Conservation (phyloP, 495 filamentous ascomycete genomes). For the Rostrohypoxylon terebratum region DNA sequence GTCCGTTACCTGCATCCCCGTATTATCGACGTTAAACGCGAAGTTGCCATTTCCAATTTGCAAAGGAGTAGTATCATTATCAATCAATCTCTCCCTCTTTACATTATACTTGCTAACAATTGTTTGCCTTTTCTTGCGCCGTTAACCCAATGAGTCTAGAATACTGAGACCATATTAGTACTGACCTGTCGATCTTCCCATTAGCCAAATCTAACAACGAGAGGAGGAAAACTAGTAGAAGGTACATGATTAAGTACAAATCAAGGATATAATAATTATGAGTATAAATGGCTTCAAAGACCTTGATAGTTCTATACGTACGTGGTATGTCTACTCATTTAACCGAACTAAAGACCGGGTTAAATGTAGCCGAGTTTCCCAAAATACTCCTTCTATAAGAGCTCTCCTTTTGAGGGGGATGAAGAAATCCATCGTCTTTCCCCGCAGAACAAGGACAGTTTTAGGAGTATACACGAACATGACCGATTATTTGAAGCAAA, state of each 20-base stretch:
- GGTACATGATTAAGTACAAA: conserved; percentile 16
- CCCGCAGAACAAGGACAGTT: conserved; percentile 4
- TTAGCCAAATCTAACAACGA: conserved; percentile 13
- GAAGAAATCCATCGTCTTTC: neutral
- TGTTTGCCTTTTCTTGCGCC: conserved; percentile 22
- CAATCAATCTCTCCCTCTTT: conserved; percentile 33
- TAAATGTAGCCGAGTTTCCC: conserved; percentile 22
- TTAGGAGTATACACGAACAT: too few relatives aligned
- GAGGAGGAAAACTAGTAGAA: conserved; percentile 11
- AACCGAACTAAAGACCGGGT: conserved; percentile 20
- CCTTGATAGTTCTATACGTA: neutral
- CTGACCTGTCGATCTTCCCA: conserved; percentile 38
- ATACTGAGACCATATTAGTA: neutral
- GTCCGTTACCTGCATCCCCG: conserved; percentile 55
- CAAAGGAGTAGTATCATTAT: conserved; percentile 57
- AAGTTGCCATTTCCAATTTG: conserved; percentile 68
- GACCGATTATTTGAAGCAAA: too few relatives aligned
- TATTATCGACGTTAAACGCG: conserved; percentile 66
- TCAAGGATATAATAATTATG: neutral
- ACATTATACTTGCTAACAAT: conserved; percentile 35
- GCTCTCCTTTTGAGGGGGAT: neutral
- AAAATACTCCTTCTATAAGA: neutral
- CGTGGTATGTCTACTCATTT: neutral
- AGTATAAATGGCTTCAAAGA: neutral
- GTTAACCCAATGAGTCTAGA: conserved; percentile 1